A percentile compares a stretch with the other conserved stretches of the same genome.
phyloP scores from a whole-genome alignment of 768 basidiomycete species.

The Suillus subaureus region DNA sequence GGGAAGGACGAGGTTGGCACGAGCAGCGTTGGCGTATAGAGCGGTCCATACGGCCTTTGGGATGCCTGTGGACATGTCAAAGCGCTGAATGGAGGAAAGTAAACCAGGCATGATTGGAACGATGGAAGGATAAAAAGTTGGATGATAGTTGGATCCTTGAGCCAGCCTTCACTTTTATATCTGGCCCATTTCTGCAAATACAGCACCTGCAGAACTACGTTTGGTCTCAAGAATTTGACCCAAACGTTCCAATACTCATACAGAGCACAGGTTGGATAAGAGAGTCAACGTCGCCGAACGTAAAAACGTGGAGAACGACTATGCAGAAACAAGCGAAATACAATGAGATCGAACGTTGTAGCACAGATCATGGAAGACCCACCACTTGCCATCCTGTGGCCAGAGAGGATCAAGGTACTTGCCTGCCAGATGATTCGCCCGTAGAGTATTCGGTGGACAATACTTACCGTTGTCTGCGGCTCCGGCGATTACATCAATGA shows the following conservation, averaged over 20 bases:
- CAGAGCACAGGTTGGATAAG: constrained; percentile 12
- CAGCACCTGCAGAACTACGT: constrained; percentile 5
- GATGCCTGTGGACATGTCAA: constrained; percentile 21
- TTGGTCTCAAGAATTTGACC: background rate
- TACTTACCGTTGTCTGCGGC: background rate
- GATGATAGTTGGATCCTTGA: constrained; percentile 12
- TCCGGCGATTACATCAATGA: background rate
- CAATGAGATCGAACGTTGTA: background rate
- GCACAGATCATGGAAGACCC: background rate
- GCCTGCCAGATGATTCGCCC: background rate
- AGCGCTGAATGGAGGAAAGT: constrained; percentile 5
- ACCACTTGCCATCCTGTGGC: background rate
- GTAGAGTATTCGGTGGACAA: background rate
- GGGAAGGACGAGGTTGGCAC: constrained; percentile 45
- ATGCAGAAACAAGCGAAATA: background rate
- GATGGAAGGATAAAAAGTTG: constrained; percentile 20
- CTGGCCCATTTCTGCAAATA: background rate
- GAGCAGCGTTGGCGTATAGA: constrained; percentile 31
- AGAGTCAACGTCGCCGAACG: constrained; percentile 12
- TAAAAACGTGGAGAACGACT: background rate
- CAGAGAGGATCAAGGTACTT: background rate
- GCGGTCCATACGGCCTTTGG: constrained; percentile 29
- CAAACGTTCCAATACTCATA: constrained; percentile 22
- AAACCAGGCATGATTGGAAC: constrained; percentile 21
- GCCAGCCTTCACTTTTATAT: background rate